Conservation (phyloP, 1,284 basidiomycete genomes). For the Malassezia nana region DNA sequence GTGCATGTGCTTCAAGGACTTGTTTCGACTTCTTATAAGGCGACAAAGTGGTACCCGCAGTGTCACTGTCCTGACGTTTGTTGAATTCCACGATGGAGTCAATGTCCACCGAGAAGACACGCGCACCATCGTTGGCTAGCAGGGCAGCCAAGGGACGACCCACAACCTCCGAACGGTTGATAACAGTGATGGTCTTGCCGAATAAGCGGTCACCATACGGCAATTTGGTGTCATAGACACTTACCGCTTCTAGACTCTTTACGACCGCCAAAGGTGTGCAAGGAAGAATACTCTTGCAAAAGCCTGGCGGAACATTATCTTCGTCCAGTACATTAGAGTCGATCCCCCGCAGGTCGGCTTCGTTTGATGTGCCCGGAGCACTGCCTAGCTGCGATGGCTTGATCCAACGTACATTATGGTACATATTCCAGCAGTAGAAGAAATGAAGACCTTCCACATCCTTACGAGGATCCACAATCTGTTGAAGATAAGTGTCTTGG, state of each 20-base stretch:
- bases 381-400: constrained; percentile 38
- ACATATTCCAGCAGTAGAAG: constrained; percentile 49
- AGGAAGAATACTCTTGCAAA: constrained; percentile 85
- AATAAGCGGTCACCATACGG: constrained; percentile 90
- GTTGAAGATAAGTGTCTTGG: constrained; percentile 88
- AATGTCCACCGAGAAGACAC: constrained; percentile 87
- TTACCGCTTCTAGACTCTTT: constrained; percentile 79
- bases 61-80: constrained; percentile 27
- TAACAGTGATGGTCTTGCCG: constrained; percentile 82
- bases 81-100: constrained; percentile 68
- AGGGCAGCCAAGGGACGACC: constrained; percentile 87
- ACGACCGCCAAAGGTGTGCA: constrained; percentile 91
- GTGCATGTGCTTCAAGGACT: constrained; percentile 55
- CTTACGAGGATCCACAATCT: constrained; percentile 88
- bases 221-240: constrained; percentile 83
- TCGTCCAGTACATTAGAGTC: constrained; percentile 23
- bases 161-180: constrained; percentile 95
- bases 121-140: constrained; percentile 85
- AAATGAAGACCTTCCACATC: constrained; percentile 95
- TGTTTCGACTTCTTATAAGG: constrained; percentile 27
- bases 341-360: constrained; percentile 25
- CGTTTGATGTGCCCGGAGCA: constrained; percentile 41
- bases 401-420: constrained; percentile 48
- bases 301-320: constrained; percentile 57
- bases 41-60: constrained; percentile 9